Evolutionary conservation across 2,329 filamentous ascomycete species (phyloP).

Genomic region (Phoma sp.): DNA sequence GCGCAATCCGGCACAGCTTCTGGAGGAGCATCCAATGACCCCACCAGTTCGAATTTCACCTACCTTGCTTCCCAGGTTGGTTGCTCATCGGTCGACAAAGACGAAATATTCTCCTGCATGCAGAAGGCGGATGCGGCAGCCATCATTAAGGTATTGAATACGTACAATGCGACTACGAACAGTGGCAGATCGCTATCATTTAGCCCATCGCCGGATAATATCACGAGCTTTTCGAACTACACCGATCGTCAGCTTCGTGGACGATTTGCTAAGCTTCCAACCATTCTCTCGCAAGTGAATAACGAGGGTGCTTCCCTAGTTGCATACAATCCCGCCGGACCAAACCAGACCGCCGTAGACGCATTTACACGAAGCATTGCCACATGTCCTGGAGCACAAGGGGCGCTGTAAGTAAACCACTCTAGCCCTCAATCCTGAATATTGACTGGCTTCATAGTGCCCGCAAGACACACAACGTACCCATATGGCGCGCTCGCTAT

Average conservation of each 20-base stretch:
- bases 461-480: conserved; percentile 23
- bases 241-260: conserved; percentile 28
- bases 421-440: background rate
- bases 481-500: conserved; percentile 28
- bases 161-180: conserved; percentile 34
- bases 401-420: conserved; percentile 17
- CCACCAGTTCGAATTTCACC: conserved; percentile 29
- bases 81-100: conserved; percentile 19
- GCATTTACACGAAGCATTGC: conserved; percentile 25
- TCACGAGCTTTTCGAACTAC: conserved; percentile 35
- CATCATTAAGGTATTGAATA: conserved; percentile 43
- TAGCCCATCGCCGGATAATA: conserved; percentile 30
- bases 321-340: conserved; percentile 17
- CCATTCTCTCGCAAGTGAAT: conserved; percentile 22
- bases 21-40: conserved; percentile 17
- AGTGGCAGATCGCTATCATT: conserved; percentile 33
- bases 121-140: conserved; percentile 35
- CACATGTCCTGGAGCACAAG: conserved; percentile 24
- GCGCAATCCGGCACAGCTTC: conserved; percentile 39
- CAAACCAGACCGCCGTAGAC: conserved; percentile 30
- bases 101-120: conserved; percentile 47
- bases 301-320: conserved; percentile 28
- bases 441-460: conserved; percentile 12
- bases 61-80: conserved; percentile 32
- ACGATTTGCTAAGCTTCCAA: conserved; percentile 27